phyloP scores from a whole-genome alignment of 1,284 basidiomycete genomes.

The Trichosporon faecale region DNA sequence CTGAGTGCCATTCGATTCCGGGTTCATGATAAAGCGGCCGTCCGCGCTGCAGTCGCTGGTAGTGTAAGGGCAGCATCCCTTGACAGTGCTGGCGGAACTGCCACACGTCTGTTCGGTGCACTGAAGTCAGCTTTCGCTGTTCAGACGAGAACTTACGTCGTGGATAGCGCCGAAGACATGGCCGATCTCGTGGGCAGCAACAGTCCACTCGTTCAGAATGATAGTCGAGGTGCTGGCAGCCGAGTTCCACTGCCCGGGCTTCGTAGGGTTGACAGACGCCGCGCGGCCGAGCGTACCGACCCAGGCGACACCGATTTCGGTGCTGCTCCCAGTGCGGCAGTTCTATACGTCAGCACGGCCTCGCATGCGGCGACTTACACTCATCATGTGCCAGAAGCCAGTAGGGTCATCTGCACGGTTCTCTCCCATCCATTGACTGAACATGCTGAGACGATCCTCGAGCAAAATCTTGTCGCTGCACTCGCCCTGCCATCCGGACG shows the following conservation, averaged over 20 bases:
- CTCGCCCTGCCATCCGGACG: slow-evolving; percentile 54
- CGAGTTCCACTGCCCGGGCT: slow-evolving; percentile 59
- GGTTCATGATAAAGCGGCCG: slow-evolving; percentile 73
- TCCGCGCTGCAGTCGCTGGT: slow-evolving; percentile 64
- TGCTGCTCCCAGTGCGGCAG: slow-evolving; percentile 30
- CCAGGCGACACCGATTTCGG: slow-evolving; percentile 87
- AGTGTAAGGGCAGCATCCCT: slow-evolving; percentile 69
- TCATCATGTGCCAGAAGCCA: slow-evolving; percentile 89
- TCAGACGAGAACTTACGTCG: slow-evolving; percentile 57
- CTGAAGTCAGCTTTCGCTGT: slow-evolving; percentile 44
- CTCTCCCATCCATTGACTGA: slow-evolving; percentile 75
- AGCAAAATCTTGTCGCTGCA: slow-evolving; percentile 57
- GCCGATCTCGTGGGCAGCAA: slow-evolving; percentile 77
- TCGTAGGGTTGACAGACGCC: slow-evolving; percentile 55
- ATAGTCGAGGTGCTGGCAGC: slow-evolving; percentile 82
- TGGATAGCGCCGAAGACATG: slow-evolving; percentile 74
- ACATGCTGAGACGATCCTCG: slow-evolving; percentile 70
- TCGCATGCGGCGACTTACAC: slow-evolving; percentile 56
- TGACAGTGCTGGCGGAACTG: slow-evolving; percentile 17
- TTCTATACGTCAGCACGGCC: slow-evolving; percentile 28
- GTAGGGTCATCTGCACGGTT: slow-evolving; percentile 63
- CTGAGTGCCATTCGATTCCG: slow-evolving; percentile 65
- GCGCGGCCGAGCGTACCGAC: slow-evolving; percentile 68
- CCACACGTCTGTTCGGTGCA: slow-evolving; percentile 52
- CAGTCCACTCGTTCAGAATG: slow-evolving; percentile 63